Base-by-base conservation (phyloP, 208 protist genomes). In the Naegleria gruberi region DNA sequence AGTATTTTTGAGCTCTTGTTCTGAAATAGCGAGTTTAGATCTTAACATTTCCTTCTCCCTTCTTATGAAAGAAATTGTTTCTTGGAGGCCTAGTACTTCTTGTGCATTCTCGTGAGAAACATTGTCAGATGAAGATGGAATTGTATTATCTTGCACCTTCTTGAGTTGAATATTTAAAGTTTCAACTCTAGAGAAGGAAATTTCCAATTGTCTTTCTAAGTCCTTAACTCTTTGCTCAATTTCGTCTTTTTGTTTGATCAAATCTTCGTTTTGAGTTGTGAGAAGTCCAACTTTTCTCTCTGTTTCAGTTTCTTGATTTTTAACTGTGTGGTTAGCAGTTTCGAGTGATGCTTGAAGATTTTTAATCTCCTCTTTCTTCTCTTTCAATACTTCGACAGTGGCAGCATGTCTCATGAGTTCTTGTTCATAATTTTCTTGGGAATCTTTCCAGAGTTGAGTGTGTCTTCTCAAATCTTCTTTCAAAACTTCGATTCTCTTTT, bases 41-140 rank as follows among this genome's bases (percentile, higher is more conserved):
- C 7, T 46, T 12, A 88, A 37, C 15, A 65, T 41, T 34, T 88
- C 84, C 30, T 88, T 88, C 23, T 88, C 84, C 65, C 34, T 88
- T 88, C 84, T 57, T 8, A 88, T 23, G n/a, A 88, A 44, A 30
- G 15, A 19, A 30, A 65, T 30, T 2, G 37, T 43, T 65, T 88
- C 84, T 65, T 42, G 12, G 43, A 88, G 6, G 40, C 45, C 17
- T 42, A 17, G 10, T 43, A 41, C 12, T 46, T 46, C 41, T 46
- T 85, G 34, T 2, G 65, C 8, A n/a, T 41, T 6, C 45, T 85
- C 82, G 12, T 12, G 17, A 23, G 41, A 2, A 6, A 15, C 40
- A 85, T 4, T n/a, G 30, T 46, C 82, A 46, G 41, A 34, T 15
- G 41, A 34, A 8, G 41, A 46, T 74, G n/a, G n/a, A n/a, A n/a